phyloP scores from a whole-genome alignment of 345 rosid genomes.

The Kandelia obovata region DNA sequence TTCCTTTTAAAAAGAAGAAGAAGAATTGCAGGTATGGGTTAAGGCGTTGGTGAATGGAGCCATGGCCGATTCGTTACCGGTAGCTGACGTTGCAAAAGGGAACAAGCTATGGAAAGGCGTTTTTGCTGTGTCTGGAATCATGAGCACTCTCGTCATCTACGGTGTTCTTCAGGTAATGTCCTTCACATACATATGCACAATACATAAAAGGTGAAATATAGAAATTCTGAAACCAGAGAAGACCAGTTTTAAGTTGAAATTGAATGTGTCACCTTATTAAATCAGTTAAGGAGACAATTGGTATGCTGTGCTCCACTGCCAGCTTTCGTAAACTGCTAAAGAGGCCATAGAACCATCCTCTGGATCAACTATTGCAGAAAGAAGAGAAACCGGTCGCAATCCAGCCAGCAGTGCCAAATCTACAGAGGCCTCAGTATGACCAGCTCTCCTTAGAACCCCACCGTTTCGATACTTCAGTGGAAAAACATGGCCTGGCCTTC shows the following conservation, averaged over 20 bases:
- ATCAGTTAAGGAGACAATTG: conserved; percentile 73
- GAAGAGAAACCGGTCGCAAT: conserved; percentile 60
- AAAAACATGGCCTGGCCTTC: conserved; percentile 89
- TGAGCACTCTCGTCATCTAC: conserved; percentile 88
- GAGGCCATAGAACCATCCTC: conserved; percentile 71
- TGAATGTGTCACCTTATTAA: conserved; percentile 49
- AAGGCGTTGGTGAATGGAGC: conserved; percentile 35
- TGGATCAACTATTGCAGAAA: conserved; percentile 63
- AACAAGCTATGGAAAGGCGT: conserved; percentile 66
- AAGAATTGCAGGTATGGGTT: conserved; percentile 1
- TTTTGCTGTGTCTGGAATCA: conserved; percentile 79
- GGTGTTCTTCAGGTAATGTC: conserved; percentile 72
- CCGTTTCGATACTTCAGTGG: conserved; percentile 82
- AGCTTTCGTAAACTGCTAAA: conserved; percentile 41
- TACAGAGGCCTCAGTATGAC: conserved; percentile 85
- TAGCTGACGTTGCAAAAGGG: conserved; percentile 37
- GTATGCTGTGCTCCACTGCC: conserved; percentile 51
- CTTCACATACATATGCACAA: neutral
- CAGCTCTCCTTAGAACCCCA: conserved; percentile 83
- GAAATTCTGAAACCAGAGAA: too few species aligned
- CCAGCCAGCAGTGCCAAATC: conserved; percentile 65
- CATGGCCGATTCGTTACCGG: conserved; percentile 59
- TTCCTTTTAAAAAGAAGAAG: too few species aligned
- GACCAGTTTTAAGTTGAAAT: neutral
- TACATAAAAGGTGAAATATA: neutral